Base-by-base conservation (phyloP, 345 rosid species). In the Arabidopsis suecica region DNA sequence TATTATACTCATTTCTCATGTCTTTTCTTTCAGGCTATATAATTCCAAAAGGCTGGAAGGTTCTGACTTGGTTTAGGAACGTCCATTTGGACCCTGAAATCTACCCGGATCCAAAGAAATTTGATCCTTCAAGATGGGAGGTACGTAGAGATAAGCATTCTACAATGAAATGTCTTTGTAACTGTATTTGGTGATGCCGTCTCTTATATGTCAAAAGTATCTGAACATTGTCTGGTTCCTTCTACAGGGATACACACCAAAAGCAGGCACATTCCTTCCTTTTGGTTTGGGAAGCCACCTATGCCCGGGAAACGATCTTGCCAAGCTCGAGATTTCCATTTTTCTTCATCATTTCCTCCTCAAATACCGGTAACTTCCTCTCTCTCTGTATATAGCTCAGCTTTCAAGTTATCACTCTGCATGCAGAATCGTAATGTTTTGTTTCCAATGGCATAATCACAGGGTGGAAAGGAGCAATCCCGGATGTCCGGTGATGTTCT, bases 31-130 rank as follows among this genome's bases (percentile, higher is more conserved):
- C 83, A 93, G 98, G 93, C 33, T 91, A 89, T 73, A 59, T 73
- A n/a, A 86, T 93, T 68, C 94, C 98, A 16, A 88, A 84, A 79
- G 96, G 97, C 14, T 93, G 96, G 98, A 93, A 83, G 77, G 86
- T 85, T 75, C 75, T 93, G 73, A 84, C 82, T 1, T 93, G 98
- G 97, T 93, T 89, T 74, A 81, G 98, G 70, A 76, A 78, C 7
- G 86, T 93, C 51, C 97, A 93, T 65, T 79, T 83, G 34, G 89
- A 91, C 62, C 86, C 88, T 6, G 84, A 86, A 65, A 82, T 75
- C 59, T 91, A 89, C 73, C 87, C 86, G 0, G 83, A 88, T 64
- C 96, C 96, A 10, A 85, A 25, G 63, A 81, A 82, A 51, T 93
- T 91, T 56, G 76, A 91, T 81, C 98, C 98, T 73, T 83, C 89